Conservation (phyloP, 176 grass and related monocot genomes). For the Otatea glauca region DNA sequence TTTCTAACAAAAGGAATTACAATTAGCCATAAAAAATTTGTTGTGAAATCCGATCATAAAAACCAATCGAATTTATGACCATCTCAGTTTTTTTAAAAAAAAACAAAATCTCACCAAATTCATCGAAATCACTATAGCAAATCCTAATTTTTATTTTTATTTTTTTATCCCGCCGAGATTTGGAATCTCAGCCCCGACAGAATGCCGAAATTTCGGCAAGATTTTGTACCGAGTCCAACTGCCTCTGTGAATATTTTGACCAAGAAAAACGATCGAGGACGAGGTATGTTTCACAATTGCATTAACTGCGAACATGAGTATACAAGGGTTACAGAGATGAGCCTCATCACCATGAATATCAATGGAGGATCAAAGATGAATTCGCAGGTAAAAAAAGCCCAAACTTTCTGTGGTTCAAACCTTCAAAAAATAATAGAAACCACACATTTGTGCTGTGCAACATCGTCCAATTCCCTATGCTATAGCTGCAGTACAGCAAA, state of each 20-base stretch:
- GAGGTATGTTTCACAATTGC: no score
- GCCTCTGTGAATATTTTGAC: background rate
- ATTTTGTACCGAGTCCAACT: background rate
- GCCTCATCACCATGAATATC: background rate
- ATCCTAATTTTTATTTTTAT: no score
- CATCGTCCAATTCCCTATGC: background rate
- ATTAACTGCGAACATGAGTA: background rate
- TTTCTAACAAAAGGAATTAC: no score
- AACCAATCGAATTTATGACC: no score
- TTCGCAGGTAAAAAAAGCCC: background rate
- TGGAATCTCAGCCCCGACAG: no score
- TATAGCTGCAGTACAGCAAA: slow-evolving; percentile 19
- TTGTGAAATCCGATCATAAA: no score
- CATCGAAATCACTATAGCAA: no score
- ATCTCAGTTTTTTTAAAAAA: no score
- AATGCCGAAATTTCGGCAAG: no score
- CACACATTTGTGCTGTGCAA: background rate
- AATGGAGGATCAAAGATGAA: background rate
- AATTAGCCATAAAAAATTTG: no score
- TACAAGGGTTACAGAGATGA: background rate
- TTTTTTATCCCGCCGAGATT: no score
- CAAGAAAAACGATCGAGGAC: background rate
- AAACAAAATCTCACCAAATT: no score
- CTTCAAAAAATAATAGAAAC: slow-evolving; percentile 12
- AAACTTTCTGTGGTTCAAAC: background rate